phyloP scores from a whole-genome alignment of 768 basidiomycete species.

The Leccinum subgranulosum region DNA sequence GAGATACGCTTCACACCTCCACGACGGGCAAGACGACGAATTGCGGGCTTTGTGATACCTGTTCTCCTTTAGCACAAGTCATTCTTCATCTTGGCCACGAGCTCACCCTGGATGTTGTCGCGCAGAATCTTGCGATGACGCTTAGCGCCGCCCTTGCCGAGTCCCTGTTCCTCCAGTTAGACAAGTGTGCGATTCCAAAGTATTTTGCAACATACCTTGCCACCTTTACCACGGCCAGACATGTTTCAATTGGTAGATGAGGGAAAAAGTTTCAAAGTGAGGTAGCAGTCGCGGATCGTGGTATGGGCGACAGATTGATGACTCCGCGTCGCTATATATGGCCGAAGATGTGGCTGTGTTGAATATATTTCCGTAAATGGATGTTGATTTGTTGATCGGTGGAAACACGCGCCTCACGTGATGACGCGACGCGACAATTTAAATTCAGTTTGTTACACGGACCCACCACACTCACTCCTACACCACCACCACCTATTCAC shows the following conservation, averaged over 20 bases:
- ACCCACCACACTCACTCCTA: background rate
- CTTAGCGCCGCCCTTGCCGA: conserved; percentile 96
- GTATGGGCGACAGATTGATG: background rate
- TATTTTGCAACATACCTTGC: conserved; percentile 52
- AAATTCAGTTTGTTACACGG: conserved; percentile 8
- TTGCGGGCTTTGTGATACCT: conserved; percentile 94
- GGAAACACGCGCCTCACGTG: conserved; percentile 25
- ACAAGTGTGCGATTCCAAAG: background rate
- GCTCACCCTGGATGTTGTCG: conserved; percentile 65
- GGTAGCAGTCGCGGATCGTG: conserved; percentile 4
- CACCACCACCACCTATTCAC: conserved; percentile 19
- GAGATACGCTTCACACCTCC: conserved; percentile 94
- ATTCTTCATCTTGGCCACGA: conserved; percentile 4
- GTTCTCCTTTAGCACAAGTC: conserved; percentile 6
- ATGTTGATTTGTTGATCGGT: conserved; percentile 23
- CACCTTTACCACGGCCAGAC: conserved; percentile 98
- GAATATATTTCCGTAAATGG: conserved; percentile 32
- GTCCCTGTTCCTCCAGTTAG: conserved; percentile 51
- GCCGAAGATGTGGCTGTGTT: conserved; percentile 24
- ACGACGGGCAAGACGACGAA: conserved; percentile 94
- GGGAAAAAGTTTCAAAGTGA: conserved; percentile 4
- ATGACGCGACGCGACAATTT: conserved; percentile 25
- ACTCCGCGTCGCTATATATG: conserved; percentile 20
- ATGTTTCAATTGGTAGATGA: conserved; percentile 39
- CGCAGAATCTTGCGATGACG: conserved; percentile 96